phyloP scores from a whole-genome alignment of 345 rosid genomes.

The Salix purpurea region DNA sequence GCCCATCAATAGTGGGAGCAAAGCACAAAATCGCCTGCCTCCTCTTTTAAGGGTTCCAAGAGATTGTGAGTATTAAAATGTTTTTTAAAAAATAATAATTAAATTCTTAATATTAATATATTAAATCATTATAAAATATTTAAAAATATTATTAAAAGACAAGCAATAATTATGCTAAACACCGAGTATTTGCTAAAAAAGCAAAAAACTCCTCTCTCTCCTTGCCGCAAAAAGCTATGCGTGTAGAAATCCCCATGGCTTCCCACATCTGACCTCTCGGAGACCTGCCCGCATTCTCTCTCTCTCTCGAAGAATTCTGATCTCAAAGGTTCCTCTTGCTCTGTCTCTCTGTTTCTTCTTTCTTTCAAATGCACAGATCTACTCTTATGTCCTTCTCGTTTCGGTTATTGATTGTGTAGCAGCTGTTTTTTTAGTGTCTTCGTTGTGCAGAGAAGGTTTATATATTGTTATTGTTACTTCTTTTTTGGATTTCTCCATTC shows the following conservation, averaged over 20 bases:
- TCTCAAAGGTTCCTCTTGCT: not conserved
- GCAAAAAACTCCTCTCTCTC: not conserved
- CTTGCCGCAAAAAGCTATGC: not conserved
- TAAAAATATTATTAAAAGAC: no score
- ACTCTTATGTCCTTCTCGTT: not conserved
- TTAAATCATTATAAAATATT: no score
- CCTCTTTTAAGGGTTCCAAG: no score
- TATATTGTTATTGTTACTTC: not conserved
- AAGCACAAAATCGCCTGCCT: no score
- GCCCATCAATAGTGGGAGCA: no score
- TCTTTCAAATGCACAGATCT: not conserved
- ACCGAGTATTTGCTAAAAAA: not conserved
- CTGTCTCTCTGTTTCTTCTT: not conserved
- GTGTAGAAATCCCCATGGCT: not conserved
- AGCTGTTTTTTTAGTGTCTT: not conserved
- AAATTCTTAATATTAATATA: no score
- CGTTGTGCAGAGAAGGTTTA: not conserved
- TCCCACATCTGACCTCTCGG: not conserved
- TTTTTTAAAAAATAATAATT: no score
- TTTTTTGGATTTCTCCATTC: not conserved
- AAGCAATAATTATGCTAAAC: no score
- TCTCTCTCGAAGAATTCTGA: not conserved
- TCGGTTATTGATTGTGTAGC: not conserved
- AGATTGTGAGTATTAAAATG: no score
- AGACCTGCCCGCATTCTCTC: not conserved